phyloP scores from a whole-genome alignment of 345 rosid species.

The Populus deltoides region DNA sequence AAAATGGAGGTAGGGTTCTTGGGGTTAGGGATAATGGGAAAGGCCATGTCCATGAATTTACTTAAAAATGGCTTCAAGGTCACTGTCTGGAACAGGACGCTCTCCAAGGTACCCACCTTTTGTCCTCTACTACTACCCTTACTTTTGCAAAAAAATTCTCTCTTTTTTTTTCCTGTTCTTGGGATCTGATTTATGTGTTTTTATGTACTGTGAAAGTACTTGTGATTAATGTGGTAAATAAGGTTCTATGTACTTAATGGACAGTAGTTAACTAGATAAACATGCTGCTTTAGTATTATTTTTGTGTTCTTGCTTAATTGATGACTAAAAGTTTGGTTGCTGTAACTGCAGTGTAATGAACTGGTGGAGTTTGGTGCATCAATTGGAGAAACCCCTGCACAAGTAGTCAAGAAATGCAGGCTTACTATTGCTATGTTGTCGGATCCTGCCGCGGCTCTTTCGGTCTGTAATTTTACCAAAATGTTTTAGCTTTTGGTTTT shows the following conservation, averaged over 20 bases:
- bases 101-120: conserved; percentile 57
- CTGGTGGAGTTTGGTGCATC: conserved; percentile 78
- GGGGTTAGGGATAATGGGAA: conserved; percentile 97
- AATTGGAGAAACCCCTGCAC: conserved; percentile 79
- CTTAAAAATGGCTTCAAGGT: conserved; percentile 78
- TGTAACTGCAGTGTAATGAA: conserved; percentile 69
- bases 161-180: not conserved
- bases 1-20: conserved; percentile 89
- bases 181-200: not conserved
- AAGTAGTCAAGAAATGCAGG: conserved; percentile 79
- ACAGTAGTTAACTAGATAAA: too few species aligned
- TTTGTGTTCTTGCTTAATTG: not conserved
- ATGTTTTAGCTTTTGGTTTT: not conserved
- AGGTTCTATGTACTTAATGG: too few species aligned
- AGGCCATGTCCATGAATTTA: conserved; percentile 88
- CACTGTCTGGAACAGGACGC: conserved; percentile 93
- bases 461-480: conserved; percentile 38
- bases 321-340: not conserved
- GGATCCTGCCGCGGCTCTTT: conserved; percentile 85
- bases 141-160: not conserved
- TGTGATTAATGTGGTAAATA: not conserved
- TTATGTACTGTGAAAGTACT: not conserved
- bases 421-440: conserved; percentile 83
- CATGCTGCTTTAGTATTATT: not conserved
- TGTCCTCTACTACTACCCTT: not conserved